Base-by-base conservation (phyloP, 106 monocot species). In the Posidonia australis region DNA sequence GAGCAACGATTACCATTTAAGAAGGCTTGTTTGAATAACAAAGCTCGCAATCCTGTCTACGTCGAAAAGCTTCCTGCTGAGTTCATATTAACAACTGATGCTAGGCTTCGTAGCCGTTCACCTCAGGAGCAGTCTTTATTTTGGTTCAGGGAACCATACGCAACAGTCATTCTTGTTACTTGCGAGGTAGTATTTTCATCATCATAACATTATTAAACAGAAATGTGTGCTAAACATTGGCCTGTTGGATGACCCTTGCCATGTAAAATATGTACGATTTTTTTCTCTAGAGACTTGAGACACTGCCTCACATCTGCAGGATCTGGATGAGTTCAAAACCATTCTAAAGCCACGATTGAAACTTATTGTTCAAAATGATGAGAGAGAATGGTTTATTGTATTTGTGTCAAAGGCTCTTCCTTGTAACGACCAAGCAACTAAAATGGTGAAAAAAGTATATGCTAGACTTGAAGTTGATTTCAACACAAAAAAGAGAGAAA, bases 91-190 rank as follows among this genome's bases (percentile, higher is more conserved):
- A 98, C 96, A 4, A 98, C 96, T 42, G 96, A 98, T 70, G 58
- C 90, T 47, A 82, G 90, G 72, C 75, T 98, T 27, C 84, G 96
- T 13, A 98, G 90, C 44, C 87, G 96, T n/a, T 90, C 90, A 62
- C 87, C 96, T n/a, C 96, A 98, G 74, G 96, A 98, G 61, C 90
- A 84, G 41, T 84, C 84, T n/a, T 45, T 90, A 14, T 98, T 98
- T 58, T 98, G 90, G 87, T 98, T 98, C 64, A 76, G 96, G 42
- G 96, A 98, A 69, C 96, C 96, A 46, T 98, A 98, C 77, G 90
- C 90, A 23, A 98, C 90, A 51, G 49, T 91, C 60, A 76, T 98
- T 74, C 84, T 98, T 75, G 96, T 91, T 73, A 84, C 84, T 66
- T 98, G 96, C 56, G 96, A 98, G 87, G 96, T 98, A 87, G 13